Evolutionary conservation across 2,329 filamentous ascomycete species (phyloP).

Genomic region (Diplocarpon mali): DNA sequence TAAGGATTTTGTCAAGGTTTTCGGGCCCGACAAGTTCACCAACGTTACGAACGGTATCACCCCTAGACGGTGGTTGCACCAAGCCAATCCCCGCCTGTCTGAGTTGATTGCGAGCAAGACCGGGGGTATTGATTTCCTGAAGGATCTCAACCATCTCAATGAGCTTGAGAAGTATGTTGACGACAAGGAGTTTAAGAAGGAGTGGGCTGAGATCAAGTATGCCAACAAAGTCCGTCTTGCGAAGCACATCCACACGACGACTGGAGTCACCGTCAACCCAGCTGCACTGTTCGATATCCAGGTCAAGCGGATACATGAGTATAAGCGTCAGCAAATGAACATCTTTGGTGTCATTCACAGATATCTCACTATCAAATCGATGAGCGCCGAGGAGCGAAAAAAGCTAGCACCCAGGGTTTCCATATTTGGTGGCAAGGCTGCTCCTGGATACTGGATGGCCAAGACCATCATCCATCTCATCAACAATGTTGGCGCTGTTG

Average conservation of each 20-base stretch:
- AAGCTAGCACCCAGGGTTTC: conserved; percentile 80
- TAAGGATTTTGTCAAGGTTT: conserved; percentile 95
- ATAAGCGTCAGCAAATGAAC: conserved; percentile 98
- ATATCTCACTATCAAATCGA: conserved; percentile 78
- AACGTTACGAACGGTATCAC: conserved; percentile 99
- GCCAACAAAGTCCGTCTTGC: conserved; percentile 90
- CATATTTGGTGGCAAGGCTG: conserved; percentile 96
- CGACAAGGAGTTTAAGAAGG: conserved; percentile 82
- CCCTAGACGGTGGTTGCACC: conserved; percentile 89
- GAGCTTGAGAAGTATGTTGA: conserved; percentile 75
- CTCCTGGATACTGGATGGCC: conserved; percentile 99
- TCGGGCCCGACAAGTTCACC: conserved; percentile 93
- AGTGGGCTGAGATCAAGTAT: conserved; percentile 95
- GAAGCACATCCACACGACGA: conserved; percentile 77
- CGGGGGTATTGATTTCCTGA: conserved; percentile 69
- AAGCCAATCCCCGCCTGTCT: conserved; percentile 87
- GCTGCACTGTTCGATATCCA: conserved; percentile 88
- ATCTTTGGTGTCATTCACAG: conserved; percentile 96
- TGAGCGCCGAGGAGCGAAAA: conserved; percentile 75
- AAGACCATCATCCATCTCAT: conserved; percentile 97
- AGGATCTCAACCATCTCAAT: conserved; percentile 77
- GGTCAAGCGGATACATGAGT: conserved; percentile 98
- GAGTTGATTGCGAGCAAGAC: conserved; percentile 86
- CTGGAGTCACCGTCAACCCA: conserved; percentile 75
- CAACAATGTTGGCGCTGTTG: conserved; percentile 79